Evolutionary conservation across 352 stramenopile genomes (phyloP), one percentile per base, ranked within the genome.

Genomic region (Globisporangium cederbergense): DNA sequence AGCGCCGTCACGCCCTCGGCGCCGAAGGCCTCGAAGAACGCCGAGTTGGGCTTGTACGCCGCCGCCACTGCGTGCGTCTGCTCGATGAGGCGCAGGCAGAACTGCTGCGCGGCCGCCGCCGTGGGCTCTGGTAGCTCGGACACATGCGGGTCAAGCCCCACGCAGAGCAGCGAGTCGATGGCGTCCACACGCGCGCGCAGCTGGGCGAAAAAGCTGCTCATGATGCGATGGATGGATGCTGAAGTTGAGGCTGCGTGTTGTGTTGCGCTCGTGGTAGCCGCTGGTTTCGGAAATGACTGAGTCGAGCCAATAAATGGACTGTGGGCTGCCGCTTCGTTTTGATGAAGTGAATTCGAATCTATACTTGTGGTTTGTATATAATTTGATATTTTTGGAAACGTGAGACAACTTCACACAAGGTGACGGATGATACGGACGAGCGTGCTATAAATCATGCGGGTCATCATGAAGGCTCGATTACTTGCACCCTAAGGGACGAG

Each of bases 11-110:
- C 78, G 53, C 97, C 97, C 42, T 95, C 89, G 10, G 81, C 77
- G 38, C 88, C 89, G 58, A 95, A 95, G 14, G 82, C 84, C 62
- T 99, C 97, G 72, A 99, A 99, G 78, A 99, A 99, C 6, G 98
- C 98, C 60, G 96, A 95, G 80, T 99, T 99, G 32, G 98, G 98
- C 78, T 99, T 99, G 89, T 98, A 99, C 42, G 88, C 92, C 10
- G 95, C 93, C 2, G 96, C 95, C 47, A 97, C 85, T 22, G 95
- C 79, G 47, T 96, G 79, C 16, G 97, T 99, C 55, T 95, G 86
- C 53, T 98, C 85, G 65, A 99, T 99, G 50, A 99, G 80, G 34
- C 76, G 85, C 49, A 96, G 80, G 78, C 97, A 99, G 78, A 99
- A 99, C 28, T 73, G 72, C 73, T 97, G 92, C 7, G 97, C 96